phyloP scores from a whole-genome alignment of 495 filamentous ascomycete genomes.

The Diplogelasinospora grovesii region DNA sequence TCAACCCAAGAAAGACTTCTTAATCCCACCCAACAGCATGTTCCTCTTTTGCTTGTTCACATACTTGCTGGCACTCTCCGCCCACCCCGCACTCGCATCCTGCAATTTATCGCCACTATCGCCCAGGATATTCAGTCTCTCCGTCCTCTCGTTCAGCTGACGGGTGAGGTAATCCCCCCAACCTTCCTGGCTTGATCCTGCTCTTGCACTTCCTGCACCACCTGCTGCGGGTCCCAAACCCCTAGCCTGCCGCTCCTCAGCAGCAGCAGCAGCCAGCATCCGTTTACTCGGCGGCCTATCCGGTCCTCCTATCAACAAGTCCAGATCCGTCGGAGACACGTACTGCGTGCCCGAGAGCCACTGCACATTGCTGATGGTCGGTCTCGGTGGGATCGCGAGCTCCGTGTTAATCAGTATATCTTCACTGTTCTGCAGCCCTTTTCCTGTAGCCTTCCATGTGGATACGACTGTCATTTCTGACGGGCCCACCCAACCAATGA shows the following conservation, averaged over 20 bases:
- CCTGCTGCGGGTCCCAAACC: conserved; percentile 45
- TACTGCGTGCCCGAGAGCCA: conserved; percentile 97
- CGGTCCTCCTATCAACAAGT: conserved; percentile 82
- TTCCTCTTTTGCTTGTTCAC: conserved; percentile 80
- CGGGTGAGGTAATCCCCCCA: conserved; percentile 66
- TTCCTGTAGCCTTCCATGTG: conserved; percentile 71
- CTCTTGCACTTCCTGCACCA: conserved; percentile 57
- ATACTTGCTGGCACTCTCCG: conserved; percentile 80
- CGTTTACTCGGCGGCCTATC: conserved; percentile 78
- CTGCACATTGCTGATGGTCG: conserved; percentile 92
- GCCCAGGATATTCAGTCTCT: conserved; percentile 72
- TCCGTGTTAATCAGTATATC: conserved; percentile 76
- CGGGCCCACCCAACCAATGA: conserved; percentile 85
- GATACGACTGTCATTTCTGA: conserved; percentile 74
- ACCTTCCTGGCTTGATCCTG: conserved; percentile 35
- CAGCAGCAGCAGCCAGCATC: conserved; percentile 48
- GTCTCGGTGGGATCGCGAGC: conserved; percentile 64
- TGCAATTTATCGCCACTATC: conserved; percentile 79
- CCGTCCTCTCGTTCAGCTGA: conserved; percentile 81
- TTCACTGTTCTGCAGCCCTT: conserved; percentile 44
- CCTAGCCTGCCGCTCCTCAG: conserved; percentile 32
- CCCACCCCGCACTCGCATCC: conserved; percentile 72
- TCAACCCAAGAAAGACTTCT: conserved; percentile 41
- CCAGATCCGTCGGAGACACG: conserved; percentile 82
- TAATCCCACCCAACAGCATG: conserved; percentile 58